A percentile compares a stretch with the other conserved stretches of the same genome.
phyloP scores from a whole-genome alignment of 1,284 basidiomycete genomes.

The Ganoderma lingzhi region DNA sequence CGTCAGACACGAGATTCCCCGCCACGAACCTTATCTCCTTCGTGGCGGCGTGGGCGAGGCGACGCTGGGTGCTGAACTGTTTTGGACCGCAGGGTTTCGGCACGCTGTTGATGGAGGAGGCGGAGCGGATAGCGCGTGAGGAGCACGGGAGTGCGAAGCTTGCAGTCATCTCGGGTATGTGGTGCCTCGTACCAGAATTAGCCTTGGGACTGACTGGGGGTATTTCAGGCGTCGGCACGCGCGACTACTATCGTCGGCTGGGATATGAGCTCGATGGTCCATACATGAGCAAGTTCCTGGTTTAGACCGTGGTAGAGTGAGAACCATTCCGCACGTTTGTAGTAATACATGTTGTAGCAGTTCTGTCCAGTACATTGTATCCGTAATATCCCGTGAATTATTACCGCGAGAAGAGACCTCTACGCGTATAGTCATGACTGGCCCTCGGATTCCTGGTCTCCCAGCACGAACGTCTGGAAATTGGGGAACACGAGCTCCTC shows the following conservation, averaged over 20 bases:
- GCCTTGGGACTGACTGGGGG: conserved; percentile 13
- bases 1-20: neutral
- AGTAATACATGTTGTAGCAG: conserved; percentile 28
- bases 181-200: conserved; percentile 12
- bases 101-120: conserved; percentile 98
- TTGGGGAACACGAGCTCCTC: conserved; percentile 95
- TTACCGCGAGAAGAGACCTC: neutral
- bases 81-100: conserved; percentile 83
- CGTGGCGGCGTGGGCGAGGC: neutral
- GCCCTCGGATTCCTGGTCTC: conserved; percentile 40
- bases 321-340: conserved; percentile 39
- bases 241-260: conserved; percentile 93
- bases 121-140: conserved; percentile 96
- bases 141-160: conserved; percentile 96
- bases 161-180: conserved; percentile 92
- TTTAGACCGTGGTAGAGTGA: conserved; percentile 35
- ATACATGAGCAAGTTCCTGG: conserved; percentile 91
- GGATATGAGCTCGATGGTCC: conserved; percentile 96
- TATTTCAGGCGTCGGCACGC: conserved; percentile 83
- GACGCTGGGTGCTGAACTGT: conserved; percentile 15
- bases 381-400: neutral
- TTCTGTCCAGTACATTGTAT: neutral
- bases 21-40: neutral
- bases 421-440: conserved; percentile 10
- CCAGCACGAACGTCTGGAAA: conserved; percentile 85